phyloP scores from a whole-genome alignment of 345 rosid genomes.

The Lumnitzera racemosa region DNA sequence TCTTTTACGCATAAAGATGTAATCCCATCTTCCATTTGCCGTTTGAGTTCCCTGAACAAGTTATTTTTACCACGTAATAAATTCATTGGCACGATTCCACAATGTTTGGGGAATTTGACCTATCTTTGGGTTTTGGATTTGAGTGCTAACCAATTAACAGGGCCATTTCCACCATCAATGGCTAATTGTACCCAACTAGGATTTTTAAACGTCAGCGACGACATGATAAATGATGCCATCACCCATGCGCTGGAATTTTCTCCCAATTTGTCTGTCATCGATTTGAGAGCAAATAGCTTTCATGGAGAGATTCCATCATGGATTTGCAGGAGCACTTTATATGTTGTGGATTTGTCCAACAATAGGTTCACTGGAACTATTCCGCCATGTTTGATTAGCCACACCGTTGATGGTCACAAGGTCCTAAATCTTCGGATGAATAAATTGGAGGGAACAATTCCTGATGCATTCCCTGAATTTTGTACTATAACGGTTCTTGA shows the following conservation, averaged over 20 bases:
- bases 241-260: conserved; percentile 3
- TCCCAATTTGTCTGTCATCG: background rate
- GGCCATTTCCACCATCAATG: conserved; percentile 11
- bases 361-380: conserved; percentile 17
- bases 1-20: background rate
- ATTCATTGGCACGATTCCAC: background rate
- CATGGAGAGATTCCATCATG: conserved; percentile 15
- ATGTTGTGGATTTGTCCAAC: conserved; percentile 8
- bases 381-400: conserved; percentile 18
- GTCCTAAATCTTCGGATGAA: conserved; percentile 15
- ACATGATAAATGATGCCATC: conserved; percentile 10
- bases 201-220: background rate
- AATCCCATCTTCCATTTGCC: conserved; percentile 1
- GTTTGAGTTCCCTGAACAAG: background rate
- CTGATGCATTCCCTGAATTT: background rate
- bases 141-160: background rate
- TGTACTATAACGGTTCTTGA: background rate
- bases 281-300: conserved; percentile 1
- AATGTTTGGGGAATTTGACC: background rate
- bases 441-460: conserved; percentile 11
- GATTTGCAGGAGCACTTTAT: conserved; percentile 4
- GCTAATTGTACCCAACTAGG: background rate
- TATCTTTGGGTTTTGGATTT: background rate
- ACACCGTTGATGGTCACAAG: background rate
- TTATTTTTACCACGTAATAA: background rate